Percentiles rank a stretch among this genome's conserved stretches.
Conservation (phyloP, 805 yeast genomes). For the Maudiozyma turicensis region DNA sequence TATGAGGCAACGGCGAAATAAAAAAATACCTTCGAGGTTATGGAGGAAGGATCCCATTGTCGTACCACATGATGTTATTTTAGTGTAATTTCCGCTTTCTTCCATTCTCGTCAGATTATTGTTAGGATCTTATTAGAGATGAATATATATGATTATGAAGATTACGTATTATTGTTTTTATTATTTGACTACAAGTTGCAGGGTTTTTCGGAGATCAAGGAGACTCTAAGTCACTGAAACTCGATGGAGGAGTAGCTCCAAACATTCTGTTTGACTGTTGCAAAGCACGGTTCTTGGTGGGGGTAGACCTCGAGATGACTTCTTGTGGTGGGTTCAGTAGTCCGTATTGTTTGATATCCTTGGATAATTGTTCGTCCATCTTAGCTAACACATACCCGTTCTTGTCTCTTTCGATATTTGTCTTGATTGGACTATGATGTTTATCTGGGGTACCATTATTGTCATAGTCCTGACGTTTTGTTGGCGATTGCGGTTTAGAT, state of each 20-base stretch:
- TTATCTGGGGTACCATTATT: background rate
- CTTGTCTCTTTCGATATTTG: slow-evolving; percentile 12
- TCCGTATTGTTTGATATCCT: slow-evolving; percentile 13
- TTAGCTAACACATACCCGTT: slow-evolving; percentile 13
- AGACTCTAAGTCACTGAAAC: slow-evolving; percentile 20
- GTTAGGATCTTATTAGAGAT: no score
- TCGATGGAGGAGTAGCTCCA: slow-evolving; percentile 9
- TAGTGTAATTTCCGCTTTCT: background rate
- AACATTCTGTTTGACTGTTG: background rate
- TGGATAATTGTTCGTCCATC: slow-evolving; percentile 20
- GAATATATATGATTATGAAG: no score
- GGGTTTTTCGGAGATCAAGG: background rate
- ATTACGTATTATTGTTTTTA: no score
- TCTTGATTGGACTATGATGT: slow-evolving; percentile 20
- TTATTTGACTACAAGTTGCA: no score
- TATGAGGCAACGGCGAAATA: background rate
- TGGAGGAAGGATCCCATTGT: background rate
- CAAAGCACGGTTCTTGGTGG: background rate
- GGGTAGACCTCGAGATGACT: background rate
- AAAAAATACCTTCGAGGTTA: background rate
- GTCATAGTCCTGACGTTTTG: slow-evolving; percentile 21
- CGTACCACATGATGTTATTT: background rate
- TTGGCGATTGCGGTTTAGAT: slow-evolving; percentile 25
- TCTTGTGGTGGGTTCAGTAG: slow-evolving; percentile 12
- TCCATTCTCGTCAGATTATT: background rate